Percentiles rank a stretch among this genome's conserved stretches.
phyloP scores from a whole-genome alignment of 2,329 filamentous ascomycete species.

The Penicillium paneum region DNA sequence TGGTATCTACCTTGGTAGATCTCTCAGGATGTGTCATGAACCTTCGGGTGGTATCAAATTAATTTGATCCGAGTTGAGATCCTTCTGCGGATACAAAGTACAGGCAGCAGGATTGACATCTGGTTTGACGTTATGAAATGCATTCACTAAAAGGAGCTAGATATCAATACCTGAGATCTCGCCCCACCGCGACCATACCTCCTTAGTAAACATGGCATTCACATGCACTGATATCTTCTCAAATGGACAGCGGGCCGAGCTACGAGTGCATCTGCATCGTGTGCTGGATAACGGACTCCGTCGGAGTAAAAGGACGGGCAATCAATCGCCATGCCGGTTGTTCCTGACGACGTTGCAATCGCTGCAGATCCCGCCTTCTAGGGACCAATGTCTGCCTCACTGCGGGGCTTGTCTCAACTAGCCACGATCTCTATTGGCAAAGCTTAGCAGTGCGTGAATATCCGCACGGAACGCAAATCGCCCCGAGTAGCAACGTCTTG shows the following conservation, averaged over 20 bases:
- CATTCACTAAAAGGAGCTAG: neutral
- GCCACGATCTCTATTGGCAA: neutral
- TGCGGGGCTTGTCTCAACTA: neutral
- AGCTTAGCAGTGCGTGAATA: neutral
- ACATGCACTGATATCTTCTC: too few relatives aligned
- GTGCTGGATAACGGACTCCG: neutral
- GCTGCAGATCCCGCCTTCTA: neutral
- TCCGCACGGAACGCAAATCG: neutral
- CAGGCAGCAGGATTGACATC: neutral
- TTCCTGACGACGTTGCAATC: constrained; percentile 16
- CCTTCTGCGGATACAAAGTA: neutral
- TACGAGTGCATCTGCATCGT: neutral
- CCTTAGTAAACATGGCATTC: neutral
- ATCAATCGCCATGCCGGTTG: constrained; percentile 16
- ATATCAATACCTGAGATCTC: neutral
- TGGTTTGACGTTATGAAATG: neutral
- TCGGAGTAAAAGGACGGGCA: neutral
- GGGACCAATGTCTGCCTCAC: constrained; percentile 3
- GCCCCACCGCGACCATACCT: neutral
- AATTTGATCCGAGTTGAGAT: neutral
- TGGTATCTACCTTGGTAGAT: neutral
- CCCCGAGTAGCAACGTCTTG: neutral
- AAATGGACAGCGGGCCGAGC: neutral
- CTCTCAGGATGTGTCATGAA: too few relatives aligned
- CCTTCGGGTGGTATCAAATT: neutral